Evolutionary conservation across 2,329 filamentous ascomycete genomes (phyloP).

Genomic region (Colletotrichum sidae): DNA sequence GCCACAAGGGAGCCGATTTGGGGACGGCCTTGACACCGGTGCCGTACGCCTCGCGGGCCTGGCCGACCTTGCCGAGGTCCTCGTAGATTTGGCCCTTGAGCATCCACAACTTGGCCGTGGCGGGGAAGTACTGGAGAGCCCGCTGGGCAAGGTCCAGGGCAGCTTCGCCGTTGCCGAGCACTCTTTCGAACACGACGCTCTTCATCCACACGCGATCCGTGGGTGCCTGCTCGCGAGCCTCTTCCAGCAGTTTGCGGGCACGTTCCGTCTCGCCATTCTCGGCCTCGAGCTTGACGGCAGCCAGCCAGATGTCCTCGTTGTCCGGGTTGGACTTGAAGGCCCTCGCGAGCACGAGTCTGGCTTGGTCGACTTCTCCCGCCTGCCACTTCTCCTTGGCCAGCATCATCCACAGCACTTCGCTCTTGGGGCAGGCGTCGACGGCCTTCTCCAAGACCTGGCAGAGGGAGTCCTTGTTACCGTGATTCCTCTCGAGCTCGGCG

Average conservation of each 20-base stretch:
- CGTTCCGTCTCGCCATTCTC: constrained; percentile 86
- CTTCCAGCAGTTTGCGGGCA: constrained; percentile 83
- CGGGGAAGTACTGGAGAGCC: constrained; percentile 87
- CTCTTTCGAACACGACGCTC: constrained; percentile 91
- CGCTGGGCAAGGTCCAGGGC: constrained; percentile 90
- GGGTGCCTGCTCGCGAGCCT: constrained; percentile 87
- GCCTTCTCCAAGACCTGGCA: constrained; percentile 91
- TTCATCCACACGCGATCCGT: constrained; percentile 99
- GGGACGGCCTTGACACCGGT: constrained; percentile 90
- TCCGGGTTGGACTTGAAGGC: constrained; percentile 96
- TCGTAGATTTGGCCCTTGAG: constrained; percentile 99
- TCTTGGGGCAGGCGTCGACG: constrained; percentile 91
- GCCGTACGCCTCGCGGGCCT: constrained; percentile 90
- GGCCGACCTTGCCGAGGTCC: constrained; percentile 78
- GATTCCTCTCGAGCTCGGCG: constrained; percentile 89
- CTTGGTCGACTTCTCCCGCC: constrained; percentile 86
- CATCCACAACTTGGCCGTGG: constrained; percentile 93
- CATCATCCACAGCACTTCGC: constrained; percentile 94
- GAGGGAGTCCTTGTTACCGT: constrained; percentile 85
- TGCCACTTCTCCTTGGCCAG: constrained; percentile 96
- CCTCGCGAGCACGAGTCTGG: constrained; percentile 84
- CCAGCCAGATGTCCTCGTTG: constrained; percentile 98
- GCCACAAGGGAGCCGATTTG: constrained; percentile 87
- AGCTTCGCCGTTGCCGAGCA: constrained; percentile 80
- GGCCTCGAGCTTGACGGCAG: constrained; percentile 95